These are phyloP conservation scores for Aspergillus hancockii DNA, from an alignment of 495 filamentous ascomycete species.

Conservation along the genomic window DNA sequence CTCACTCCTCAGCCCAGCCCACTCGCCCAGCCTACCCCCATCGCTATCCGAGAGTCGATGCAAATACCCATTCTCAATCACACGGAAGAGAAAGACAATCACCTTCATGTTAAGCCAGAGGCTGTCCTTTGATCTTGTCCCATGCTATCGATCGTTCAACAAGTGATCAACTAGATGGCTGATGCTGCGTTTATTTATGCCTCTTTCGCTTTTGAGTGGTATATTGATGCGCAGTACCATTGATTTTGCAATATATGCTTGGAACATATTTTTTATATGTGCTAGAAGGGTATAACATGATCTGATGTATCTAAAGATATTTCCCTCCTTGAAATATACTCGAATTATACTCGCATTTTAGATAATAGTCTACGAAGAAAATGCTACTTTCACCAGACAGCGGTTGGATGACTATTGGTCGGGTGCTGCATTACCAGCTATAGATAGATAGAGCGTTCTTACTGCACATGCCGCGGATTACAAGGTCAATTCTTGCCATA, in stretches of 20 bases:
- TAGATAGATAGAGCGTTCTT: too few species aligned
- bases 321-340: too few species aligned
- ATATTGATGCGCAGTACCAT: not conserved
- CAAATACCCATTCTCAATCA: constrained; percentile 34
- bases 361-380: too few species aligned
- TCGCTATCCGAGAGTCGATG: constrained; percentile 27
- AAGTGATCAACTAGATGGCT: not conserved
- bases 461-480: too few species aligned
- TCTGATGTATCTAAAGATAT: too few species aligned
- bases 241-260: not conserved
- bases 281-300: too few species aligned
- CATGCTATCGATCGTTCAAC: not conserved
- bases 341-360: too few species aligned
- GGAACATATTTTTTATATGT: too few species aligned
- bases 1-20: constrained; percentile 32
- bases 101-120: constrained; percentile 21
- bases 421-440: too few species aligned
- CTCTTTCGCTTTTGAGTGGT: not conserved
- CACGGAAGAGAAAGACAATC: constrained; percentile 24
- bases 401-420: too few species aligned
- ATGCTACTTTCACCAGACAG: too few species aligned
- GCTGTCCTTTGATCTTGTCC: constrained; percentile 6
- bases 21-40: constrained; percentile 25
- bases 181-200: not conserved
- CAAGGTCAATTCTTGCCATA: too few species aligned